These are phyloP conservation scores for Arabidopsis suecica DNA, from an alignment of 345 rosid genomes.

Conservation along the genomic window DNA sequence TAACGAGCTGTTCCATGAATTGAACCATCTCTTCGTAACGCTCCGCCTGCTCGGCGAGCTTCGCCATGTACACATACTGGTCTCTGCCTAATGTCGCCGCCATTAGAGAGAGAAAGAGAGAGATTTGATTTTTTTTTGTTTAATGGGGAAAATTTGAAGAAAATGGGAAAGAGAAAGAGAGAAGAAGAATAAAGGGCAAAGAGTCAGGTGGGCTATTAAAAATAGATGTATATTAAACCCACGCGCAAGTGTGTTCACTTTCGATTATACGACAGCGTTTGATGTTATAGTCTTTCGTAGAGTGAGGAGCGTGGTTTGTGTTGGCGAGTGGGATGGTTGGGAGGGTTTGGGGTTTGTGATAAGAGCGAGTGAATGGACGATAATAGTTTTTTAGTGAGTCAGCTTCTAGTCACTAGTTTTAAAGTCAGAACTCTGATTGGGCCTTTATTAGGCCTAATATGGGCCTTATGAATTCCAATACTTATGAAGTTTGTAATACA, in stretches of 20 bases:
- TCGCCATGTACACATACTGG: slow-evolving; percentile 91
- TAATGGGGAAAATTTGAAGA: background rate
- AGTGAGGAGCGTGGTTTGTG: slow-evolving; percentile 17
- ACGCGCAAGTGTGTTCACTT: slow-evolving; percentile 29
- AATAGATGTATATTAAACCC: background rate
- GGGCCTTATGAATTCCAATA: slow-evolving; percentile 1
- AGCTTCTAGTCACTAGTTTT: slow-evolving; percentile 15
- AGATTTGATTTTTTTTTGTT: background rate
- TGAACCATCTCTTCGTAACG: slow-evolving; percentile 97
- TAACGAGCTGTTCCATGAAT: slow-evolving; percentile 90
- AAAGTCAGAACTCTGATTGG: slow-evolving; percentile 10
- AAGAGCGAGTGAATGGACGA: slow-evolving; percentile 47
- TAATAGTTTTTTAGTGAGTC: slow-evolving; percentile 19
- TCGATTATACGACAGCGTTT: background rate
- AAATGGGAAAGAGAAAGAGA: background rate
- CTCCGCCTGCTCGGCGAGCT: slow-evolving; percentile 97
- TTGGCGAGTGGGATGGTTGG: slow-evolving; percentile 8
- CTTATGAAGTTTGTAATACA: background rate
- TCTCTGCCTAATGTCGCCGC: slow-evolving; percentile 66
- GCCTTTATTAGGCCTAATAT: background rate
- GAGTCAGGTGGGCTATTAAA: slow-evolving; percentile 36
- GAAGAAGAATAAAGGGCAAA: slow-evolving; percentile 34
- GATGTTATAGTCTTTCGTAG: accelerated
- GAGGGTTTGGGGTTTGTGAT: slow-evolving; percentile 35
- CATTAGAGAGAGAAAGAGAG: slow-evolving; percentile 34